phyloP scores from a whole-genome alignment of 2,329 filamentous ascomycete species.

The Hypoxylon sp. region DNA sequence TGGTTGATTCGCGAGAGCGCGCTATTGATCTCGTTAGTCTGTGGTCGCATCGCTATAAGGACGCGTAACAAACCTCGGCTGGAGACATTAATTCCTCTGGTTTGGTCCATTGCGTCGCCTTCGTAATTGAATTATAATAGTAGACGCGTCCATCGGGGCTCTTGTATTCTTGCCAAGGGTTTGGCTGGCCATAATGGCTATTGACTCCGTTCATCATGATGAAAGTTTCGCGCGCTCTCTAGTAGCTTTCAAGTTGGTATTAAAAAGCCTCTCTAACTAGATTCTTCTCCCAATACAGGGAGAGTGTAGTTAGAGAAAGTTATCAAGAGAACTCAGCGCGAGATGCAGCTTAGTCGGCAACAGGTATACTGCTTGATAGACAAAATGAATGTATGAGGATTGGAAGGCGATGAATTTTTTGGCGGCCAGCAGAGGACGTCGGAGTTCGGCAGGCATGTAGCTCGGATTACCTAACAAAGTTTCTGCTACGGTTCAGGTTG shows the following conservation, averaged over 20 bases:
- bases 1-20: constrained; percentile 83
- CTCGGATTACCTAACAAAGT: constrained; percentile 13
- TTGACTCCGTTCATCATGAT: constrained; percentile 71
- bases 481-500: background rate
- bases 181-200: constrained; percentile 64
- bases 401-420: constrained; percentile 28
- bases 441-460: constrained; percentile 34
- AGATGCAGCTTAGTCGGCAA: background rate
- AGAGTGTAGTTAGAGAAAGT: constrained; percentile 1
- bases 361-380: constrained; percentile 1
- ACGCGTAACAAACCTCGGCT: constrained; percentile 74
- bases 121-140: constrained; percentile 90
- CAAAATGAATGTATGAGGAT: constrained; percentile 2
- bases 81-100: constrained; percentile 89
- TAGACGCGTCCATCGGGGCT: constrained; percentile 87
- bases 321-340: background rate
- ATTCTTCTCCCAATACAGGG: constrained; percentile 1
- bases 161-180: constrained; percentile 84
- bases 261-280: background rate
- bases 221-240: constrained; percentile 23
- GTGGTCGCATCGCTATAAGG: constrained; percentile 36
- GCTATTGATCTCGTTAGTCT: constrained; percentile 64
- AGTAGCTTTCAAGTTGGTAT: background rate
- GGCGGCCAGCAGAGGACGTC: constrained; percentile 19
- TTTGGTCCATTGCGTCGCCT: constrained; percentile 94